Base-by-base conservation (phyloP, 2,329 filamentous ascomycete species). In the Fusarium incarnatum region DNA sequence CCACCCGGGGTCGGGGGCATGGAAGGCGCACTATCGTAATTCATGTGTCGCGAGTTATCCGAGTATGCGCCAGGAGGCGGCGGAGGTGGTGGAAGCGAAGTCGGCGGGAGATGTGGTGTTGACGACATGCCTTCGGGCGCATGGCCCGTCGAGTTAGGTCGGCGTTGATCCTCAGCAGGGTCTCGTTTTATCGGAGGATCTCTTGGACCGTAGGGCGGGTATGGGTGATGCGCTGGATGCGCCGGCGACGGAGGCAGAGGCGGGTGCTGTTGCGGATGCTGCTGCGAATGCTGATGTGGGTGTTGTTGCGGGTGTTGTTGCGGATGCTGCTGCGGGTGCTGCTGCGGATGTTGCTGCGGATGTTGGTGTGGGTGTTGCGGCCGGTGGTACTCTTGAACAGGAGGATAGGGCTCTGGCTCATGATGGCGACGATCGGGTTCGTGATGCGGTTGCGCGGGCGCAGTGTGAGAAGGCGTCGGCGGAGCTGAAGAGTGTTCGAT, bases 101-200 rank as follows among this genome's bases (percentile, higher is more conserved):
- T 70, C 50, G 78, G 73, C 27, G 74, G 64, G 63, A 78, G 73
- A 62, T 79, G 79, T 27, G 77, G 71, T 53, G 76, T 71, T 53
- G 77, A 79, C 46, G 77, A 73, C 44, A 78, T 67, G 45, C 73
- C 71, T 41, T 81, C 80, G 49, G 77, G 78, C 67, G 78, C 77
- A 79, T 82, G 82, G 62, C 83, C 84, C 34, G 84, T 86, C 59
- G 86, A 87, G 75, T 81, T 85, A n/a, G 85, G 83, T 57, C 86
- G 81, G 66, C 85, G 83, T 67, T 83, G 77, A 62, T 87, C 84
- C 63, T 87, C 85, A 64, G 78, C 79, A 42, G 83, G 81, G 66
- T 89, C 88, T 70, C 86, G 82, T 79, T 89, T 89, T 78, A 89
- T 83, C 72, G 83, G 79, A 50, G 85, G 80, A 28, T 89, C 87